Base-by-base conservation (phyloP, 2,329 filamentous ascomycete species). In the Xylariales sp. region DNA sequence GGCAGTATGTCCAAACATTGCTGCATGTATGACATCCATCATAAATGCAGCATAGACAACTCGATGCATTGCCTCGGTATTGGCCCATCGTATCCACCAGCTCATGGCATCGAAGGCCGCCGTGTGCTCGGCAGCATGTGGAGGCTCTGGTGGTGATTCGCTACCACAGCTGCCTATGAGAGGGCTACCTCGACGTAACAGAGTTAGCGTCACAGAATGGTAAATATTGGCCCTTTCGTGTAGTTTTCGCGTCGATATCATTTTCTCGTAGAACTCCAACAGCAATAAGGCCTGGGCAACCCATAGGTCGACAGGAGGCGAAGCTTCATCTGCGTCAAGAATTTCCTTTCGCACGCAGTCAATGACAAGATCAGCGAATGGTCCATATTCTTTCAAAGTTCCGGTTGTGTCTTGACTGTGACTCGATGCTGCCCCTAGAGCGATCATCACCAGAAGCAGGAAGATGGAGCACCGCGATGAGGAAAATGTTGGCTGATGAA, bases 151-250 rank as follows among this genome's bases (percentile, higher is more conserved):
- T 0, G 88, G 87, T 1, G 87, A 88, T 52, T 94, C 88, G 44
- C 86, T 78, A 0, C 86, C 84, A 2, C 83, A 85, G 37, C 84
- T 75, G 3, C 88, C 89, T 43, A 94, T 89, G 8, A 96, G 68
- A 1, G 88, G 93, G 56, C 86, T 93, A 4, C 89, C 89, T 50
- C 89, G 76, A 22, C 89, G 80, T 69, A 96, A 88, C 31, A 95
- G 68, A 0, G 87, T 94, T 40, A 95, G 69, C 0, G 88, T 91
- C 1, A 87, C 88, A 4, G 86, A 84, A 56, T 95, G 89, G 55
- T 95, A 90, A 27, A 95, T 93, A 53, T 95, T 88, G 0, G 88
- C 86, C 50, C 89, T 75, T 60, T 95, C 90, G 61, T 96, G 89
- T 19, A 95, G 70, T 12, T 79, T 76, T 31, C 88, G 76, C 1